A percentile compares a stretch with the other conserved stretches of the same genome.
These are phyloP conservation scores for Harrya chromipes DNA, from an alignment of 768 basidiomycete species.

Conservation along the genomic window DNA sequence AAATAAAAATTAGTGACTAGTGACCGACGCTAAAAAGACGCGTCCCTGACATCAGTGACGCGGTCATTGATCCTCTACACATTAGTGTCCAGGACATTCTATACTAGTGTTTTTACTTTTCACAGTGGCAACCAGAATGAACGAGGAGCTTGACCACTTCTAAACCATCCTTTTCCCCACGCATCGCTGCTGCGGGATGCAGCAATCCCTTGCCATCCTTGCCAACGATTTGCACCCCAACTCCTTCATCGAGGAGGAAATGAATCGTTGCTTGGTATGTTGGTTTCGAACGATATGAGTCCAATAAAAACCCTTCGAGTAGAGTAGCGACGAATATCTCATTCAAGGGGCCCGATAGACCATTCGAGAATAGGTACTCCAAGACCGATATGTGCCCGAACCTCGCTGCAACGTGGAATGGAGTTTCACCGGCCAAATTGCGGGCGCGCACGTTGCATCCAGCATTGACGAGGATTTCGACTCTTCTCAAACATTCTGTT, in stretches of 20 bases:
- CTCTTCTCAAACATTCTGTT: background rate
- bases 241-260: background rate
- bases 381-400: background rate
- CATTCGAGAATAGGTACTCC: background rate
- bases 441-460: background rate
- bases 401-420: background rate
- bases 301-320: too few species aligned
- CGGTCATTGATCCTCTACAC: too few species aligned
- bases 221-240: background rate
- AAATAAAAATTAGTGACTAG: too few species aligned
- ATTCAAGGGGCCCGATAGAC: background rate
- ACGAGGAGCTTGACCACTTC: background rate
- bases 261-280: background rate
- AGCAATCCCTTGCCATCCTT: background rate
- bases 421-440: background rate
- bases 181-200: background rate
- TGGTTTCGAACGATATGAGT: too few species aligned
- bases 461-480: background rate
- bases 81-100: too few species aligned
- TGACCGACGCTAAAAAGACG: too few species aligned
- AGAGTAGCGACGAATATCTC: background rate
- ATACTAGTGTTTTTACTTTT: too few species aligned
- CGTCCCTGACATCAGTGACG: too few species aligned
- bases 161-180: background rate
- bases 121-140: background rate